Evolutionary conservation across 352 stramenopile genomes (phyloP).

Genomic region (Phytophthora megakarya): DNA sequence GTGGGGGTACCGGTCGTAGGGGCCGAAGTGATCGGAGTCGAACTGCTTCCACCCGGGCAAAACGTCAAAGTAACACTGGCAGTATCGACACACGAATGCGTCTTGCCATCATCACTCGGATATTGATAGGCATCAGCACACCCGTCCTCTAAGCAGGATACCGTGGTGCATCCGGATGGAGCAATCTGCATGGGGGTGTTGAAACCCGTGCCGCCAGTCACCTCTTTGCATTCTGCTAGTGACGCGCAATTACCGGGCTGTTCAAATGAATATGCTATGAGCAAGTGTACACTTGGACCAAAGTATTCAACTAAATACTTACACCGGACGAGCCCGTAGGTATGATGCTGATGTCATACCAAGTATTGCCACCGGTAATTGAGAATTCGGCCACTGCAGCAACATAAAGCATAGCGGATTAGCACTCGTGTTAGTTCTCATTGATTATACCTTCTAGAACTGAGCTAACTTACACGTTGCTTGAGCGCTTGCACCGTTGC

Average conservation of each 20-base stretch:
- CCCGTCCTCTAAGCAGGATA: conserved; percentile 48
- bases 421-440: conserved; percentile 1
- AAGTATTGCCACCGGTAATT: conserved; percentile 35
- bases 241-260: conserved; percentile 40
- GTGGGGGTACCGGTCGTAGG: conserved; percentile 1
- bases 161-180: conserved; percentile 41
- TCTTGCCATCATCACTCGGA: conserved; percentile 59
- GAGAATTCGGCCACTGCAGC: conserved; percentile 53
- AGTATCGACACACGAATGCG: conserved; percentile 45
- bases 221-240: conserved; percentile 43
- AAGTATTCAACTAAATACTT: too few relatives aligned
- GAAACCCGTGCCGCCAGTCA: conserved; percentile 52
- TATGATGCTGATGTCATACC: conserved; percentile 66
- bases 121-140: conserved; percentile 67
- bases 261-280: too few relatives aligned
- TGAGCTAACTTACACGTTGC: conserved; percentile 36
- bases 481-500: conserved; percentile 43
- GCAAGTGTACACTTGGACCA: too few relatives aligned
- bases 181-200: conserved; percentile 64
- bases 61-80: conserved; percentile 55
- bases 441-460: background rate
- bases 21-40: conserved; percentile 17
- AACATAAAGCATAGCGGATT: too few relatives aligned
- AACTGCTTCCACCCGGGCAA: conserved; percentile 46
- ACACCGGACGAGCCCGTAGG: conserved; percentile 35